Conservation (phyloP, 306 rosid genomes). For the Prunus padus region DNA sequence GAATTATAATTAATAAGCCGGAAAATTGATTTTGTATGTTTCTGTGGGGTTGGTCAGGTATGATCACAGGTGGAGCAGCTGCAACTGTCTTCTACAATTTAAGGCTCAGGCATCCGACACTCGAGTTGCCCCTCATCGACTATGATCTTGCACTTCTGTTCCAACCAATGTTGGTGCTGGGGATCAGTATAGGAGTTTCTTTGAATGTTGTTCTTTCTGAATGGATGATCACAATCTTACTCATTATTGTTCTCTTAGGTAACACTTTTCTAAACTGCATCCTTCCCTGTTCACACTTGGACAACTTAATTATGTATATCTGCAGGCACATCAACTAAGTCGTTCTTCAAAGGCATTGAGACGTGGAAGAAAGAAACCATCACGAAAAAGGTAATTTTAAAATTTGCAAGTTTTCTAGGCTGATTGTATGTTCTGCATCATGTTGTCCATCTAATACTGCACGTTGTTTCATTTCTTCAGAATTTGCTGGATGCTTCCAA, state of each 20-base stretch:
- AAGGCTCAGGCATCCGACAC: conserved; percentile 59
- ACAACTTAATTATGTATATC: not conserved
- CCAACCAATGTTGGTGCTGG: conserved; percentile 81
- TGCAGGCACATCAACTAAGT: conserved; percentile 60
- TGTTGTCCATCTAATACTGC: not conserved
- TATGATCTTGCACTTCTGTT: conserved; percentile 63
- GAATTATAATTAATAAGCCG: not conserved
- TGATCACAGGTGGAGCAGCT: conserved; percentile 65
- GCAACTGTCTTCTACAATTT: conserved; percentile 70
- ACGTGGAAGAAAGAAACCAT: conserved; percentile 73
- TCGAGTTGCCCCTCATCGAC: conserved; percentile 59
- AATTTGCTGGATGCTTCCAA: conserved; percentile 44
- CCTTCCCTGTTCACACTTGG: not conserved
- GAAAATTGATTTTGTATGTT: not conserved
- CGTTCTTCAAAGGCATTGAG: conserved; percentile 60
- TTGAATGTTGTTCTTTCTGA: conserved; percentile 68
- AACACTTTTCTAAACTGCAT: not conserved
- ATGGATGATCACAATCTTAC: conserved; percentile 69
- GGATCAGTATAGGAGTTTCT: conserved; percentile 71
- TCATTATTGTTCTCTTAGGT: conserved; percentile 63
- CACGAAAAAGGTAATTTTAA: conserved; percentile 46
- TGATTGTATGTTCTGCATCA: not conserved
- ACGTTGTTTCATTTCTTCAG: conserved; percentile 5
- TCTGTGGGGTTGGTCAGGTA: conserved; percentile 37
- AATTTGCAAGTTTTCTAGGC: not conserved